Evolutionary conservation across 441 rosid species (phyloP), one percentile per base, ranked within the genome.

Genomic region (Arabidopsis hybrid): DNA sequence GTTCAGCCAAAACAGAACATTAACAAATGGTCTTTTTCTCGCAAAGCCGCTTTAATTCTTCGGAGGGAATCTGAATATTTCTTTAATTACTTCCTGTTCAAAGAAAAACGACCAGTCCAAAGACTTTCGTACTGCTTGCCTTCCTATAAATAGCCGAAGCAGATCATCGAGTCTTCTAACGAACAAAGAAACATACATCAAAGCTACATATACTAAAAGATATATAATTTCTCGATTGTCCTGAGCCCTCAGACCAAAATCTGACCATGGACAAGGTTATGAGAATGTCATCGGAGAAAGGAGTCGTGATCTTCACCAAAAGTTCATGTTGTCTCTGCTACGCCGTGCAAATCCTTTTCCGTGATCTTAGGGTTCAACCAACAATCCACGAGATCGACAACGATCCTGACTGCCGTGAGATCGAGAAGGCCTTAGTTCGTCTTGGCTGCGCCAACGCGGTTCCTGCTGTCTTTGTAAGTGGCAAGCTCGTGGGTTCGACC

Each of bases 301-400:
- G 93, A 36, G 88, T 91, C 8, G 91, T 91, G 79, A 88, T 94
- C 68, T 92, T 94, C 91, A 89, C 87, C 76, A 91, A 90, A 85
- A 86, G 90, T 85, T 87, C 97, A 17, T 91, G 98, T 39, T 92
- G 97, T 76, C 80, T 94, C 72, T 85, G 96, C 43, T 89, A 90
- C 75, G 86, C 97, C 7, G 96, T 94, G 71, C 88, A 77, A 73
- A 89, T 89, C 67, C 78, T 94, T 39, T 89, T 94, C 79, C 95
- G 82, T 61, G 93, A 88, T 71, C 89, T 94, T 62, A 89, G 92
- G 52, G 95, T 94, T 66, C 83, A 73, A 17, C 97, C 97, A 49
- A 39, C 73, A 57, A 83, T 91, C 63, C 79, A 82, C 58, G 95
- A 91, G 76, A 84, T 94, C 31, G 97, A 94, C 83, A 89, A 80